A percentile compares a stretch with the other conserved stretches of the same genome.
phyloP scores from a whole-genome alignment of 225 moss, liverwort and hornwort genomes.

The Ulota crispa region DNA sequence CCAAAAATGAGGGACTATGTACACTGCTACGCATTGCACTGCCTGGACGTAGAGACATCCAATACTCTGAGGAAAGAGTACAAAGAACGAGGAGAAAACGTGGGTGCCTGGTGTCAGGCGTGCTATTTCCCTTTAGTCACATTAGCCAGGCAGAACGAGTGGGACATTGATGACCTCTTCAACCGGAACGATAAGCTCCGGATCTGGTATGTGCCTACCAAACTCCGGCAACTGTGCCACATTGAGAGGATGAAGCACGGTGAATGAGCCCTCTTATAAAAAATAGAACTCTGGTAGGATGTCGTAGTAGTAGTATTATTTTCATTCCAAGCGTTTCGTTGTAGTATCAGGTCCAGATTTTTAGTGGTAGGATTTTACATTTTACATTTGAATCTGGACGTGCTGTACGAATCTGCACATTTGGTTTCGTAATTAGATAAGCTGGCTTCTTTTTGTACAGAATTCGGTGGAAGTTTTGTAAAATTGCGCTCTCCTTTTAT shows the following conservation, averaged over 20 bases:
- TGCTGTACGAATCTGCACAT: constrained; percentile 34
- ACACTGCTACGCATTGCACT: constrained; percentile 97
- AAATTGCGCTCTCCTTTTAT: constrained; percentile 30
- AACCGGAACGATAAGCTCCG: constrained; percentile 94
- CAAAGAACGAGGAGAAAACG: constrained; percentile 97
- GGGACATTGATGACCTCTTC: constrained; percentile 99
- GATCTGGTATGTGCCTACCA: constrained; percentile 98
- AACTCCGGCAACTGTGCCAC: constrained; percentile 97
- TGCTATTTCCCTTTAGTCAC: constrained; percentile 85
- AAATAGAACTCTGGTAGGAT: constrained; percentile 19
- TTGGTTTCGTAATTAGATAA: constrained; percentile 34
- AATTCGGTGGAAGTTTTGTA: constrained; percentile 34
- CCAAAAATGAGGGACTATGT: constrained; percentile 99
- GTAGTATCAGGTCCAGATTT: constrained; percentile 31
- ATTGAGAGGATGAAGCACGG: constrained; percentile 90
- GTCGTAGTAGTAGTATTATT: neutral
- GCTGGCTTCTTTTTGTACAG: constrained; percentile 36
- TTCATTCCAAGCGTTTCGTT: constrained; percentile 3
- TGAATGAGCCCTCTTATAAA: constrained; percentile 31
- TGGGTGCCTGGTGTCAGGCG: constrained; percentile 93
- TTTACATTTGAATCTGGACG: constrained; percentile 2
- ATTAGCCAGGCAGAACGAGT: constrained; percentile 88
- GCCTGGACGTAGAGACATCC: constrained; percentile 83
- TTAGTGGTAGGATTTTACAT: constrained; percentile 33
- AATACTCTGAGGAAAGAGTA: constrained; percentile 78